Conservation (phyloP, 2,329 filamentous ascomycete species). For the Magnaporthiopsis poae region DNA sequence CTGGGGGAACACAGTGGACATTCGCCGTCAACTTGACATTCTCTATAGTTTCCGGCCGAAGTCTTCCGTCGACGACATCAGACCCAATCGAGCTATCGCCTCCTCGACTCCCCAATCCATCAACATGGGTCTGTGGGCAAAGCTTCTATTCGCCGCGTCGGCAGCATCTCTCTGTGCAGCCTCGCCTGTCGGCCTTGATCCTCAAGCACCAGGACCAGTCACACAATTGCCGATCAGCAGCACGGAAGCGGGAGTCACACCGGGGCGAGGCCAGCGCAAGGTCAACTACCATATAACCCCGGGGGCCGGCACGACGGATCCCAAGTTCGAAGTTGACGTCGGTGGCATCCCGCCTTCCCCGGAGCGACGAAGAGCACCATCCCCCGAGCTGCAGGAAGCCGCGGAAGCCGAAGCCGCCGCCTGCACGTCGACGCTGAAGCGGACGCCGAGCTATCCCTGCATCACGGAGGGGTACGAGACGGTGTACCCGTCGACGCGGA, state of each 20-base stretch:
- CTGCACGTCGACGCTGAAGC: slow-evolving; percentile 7
- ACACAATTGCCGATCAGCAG: neutral
- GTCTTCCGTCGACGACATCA: neutral
- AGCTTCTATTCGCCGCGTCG: neutral
- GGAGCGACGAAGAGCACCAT: neutral
- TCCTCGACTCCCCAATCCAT: neutral
- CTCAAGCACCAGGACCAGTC: neutral
- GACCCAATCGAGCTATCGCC: neutral
- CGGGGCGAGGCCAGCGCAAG: neutral
- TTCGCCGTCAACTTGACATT: neutral
- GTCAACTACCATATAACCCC: neutral
- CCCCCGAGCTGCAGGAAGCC: neutral
- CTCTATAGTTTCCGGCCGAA: neutral
- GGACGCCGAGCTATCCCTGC: slow-evolving; percentile 3
- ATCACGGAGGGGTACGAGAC: slow-evolving; percentile 8
- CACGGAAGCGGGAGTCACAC: neutral
- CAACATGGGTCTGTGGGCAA: neutral
- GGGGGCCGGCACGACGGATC: neutral
- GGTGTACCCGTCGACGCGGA: slow-evolving; percentile 10
- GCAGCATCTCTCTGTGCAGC: neutral
- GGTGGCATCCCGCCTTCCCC: neutral
- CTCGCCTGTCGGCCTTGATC: neutral
- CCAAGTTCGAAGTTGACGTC: neutral
- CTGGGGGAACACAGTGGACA: neutral
- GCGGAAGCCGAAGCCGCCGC: neutral